Percentiles rank a stretch among this genome's conserved stretches.
Evolutionary conservation across 2,329 filamentous ascomycete genomes (phyloP).

Genomic region (Pseudogymnoascus sp.): DNA sequence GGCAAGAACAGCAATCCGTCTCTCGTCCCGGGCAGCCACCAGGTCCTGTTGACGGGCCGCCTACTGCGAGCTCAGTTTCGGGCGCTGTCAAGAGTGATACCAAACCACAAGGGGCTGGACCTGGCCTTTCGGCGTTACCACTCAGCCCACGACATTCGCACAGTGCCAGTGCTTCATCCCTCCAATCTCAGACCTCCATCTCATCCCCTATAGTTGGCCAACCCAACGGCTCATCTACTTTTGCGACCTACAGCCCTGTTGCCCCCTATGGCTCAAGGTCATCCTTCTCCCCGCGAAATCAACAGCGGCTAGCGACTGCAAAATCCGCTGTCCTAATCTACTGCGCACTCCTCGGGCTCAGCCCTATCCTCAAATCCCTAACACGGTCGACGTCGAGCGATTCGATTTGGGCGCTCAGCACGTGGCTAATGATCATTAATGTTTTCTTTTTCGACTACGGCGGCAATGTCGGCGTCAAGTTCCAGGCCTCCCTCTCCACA

Average conservation of each 20-base stretch:
- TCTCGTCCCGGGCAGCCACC: constrained; percentile 9
- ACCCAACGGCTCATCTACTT: constrained; percentile 26
- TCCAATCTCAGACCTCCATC: constrained; percentile 34
- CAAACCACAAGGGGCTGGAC: constrained; percentile 31
- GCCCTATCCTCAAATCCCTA: constrained; percentile 93
- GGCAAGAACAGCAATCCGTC: constrained; percentile 48
- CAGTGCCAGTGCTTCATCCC: constrained; percentile 47
- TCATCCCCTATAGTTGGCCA: constrained; percentile 11
- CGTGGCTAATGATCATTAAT: constrained; percentile 87
- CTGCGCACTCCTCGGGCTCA: constrained; percentile 81
- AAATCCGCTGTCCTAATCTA: constrained; percentile 93
- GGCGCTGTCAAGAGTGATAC: constrained; percentile 15
- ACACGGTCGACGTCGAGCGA: constrained; percentile 86
- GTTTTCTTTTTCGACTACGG: constrained; percentile 98
- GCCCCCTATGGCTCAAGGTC: constrained; percentile 37
- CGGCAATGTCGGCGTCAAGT: constrained; percentile 47
- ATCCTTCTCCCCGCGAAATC: constrained; percentile 33
- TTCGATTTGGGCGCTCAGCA: constrained; percentile 95
- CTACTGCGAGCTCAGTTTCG: background rate
- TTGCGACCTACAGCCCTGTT: constrained; percentile 14
- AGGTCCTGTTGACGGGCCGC: background rate
- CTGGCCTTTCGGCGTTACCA: constrained; percentile 29
- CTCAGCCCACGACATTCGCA: constrained; percentile 36
- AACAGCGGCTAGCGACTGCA: constrained; percentile 65
- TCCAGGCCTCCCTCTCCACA: constrained; percentile 72